These are phyloP conservation scores for Clarireedia homoeocarpa DNA, from an alignment of 2,329 filamentous ascomycete genomes.

Conservation along the genomic window DNA sequence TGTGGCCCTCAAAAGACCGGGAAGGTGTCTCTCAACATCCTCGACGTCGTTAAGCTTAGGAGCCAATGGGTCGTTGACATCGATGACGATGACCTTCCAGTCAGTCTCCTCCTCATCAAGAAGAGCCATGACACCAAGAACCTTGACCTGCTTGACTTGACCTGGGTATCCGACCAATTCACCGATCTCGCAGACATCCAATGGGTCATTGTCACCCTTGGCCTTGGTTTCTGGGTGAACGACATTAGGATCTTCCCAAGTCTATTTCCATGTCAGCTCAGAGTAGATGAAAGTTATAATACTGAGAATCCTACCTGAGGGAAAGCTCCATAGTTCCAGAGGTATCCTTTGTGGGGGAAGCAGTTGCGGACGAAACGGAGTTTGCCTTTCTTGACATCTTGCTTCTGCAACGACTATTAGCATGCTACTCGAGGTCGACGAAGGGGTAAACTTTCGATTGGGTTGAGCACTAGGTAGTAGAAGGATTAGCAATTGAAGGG, in stretches of 20 bases:
- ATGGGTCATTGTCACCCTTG: conserved; percentile 98
- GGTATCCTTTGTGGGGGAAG: conserved; percentile 99
- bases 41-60: conserved; percentile 97
- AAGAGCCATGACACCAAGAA: conserved; percentile 97
- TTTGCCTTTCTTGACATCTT: conserved; percentile 99
- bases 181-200: conserved; percentile 99
- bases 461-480: conserved; percentile 6
- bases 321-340: conserved; percentile 99
- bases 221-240: conserved; percentile 98
- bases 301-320: conserved; percentile 62
- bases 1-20: conserved; percentile 90
- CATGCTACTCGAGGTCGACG: not conserved
- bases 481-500: not conserved
- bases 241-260: conserved; percentile 97
- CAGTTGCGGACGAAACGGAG: conserved; percentile 99
- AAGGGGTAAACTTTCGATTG: conserved; percentile 4
- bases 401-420: conserved; percentile 47
- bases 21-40: conserved; percentile 97
- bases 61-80: conserved; percentile 93
- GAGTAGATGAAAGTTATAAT: not conserved
- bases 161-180: conserved; percentile 94
- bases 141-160: conserved; percentile 99
- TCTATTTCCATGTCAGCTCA: conserved; percentile 45
- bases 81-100: conserved; percentile 99
- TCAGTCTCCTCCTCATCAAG: conserved; percentile 99